Conservation (phyloP, 2,329 filamentous ascomycete species). For the Colletotrichum siamense region DNA sequence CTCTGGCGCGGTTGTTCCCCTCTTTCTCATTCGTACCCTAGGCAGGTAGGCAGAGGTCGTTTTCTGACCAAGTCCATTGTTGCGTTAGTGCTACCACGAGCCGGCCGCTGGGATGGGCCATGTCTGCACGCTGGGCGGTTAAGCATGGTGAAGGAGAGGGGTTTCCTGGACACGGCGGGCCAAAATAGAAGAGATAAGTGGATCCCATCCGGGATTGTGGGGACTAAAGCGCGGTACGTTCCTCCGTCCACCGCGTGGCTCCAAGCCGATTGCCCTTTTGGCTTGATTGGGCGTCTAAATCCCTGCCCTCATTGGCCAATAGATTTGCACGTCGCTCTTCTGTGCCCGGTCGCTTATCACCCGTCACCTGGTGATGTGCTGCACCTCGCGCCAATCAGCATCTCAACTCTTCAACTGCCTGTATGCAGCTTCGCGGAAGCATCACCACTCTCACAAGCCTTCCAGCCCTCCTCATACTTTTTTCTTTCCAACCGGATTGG, state of each 20-base stretch:
- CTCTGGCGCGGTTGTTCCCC: background rate
- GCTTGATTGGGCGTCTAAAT: constrained; percentile 20
- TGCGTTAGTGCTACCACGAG: constrained; percentile 16
- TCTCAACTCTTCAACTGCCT: background rate
- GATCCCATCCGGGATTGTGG: background rate
- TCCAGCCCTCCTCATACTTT: constrained; percentile 2
- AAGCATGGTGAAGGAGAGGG: constrained; percentile 22
- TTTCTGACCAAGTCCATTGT: background rate
- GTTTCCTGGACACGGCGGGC: constrained; percentile 1
- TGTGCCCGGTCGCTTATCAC: constrained; percentile 19
- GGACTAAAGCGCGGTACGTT: constrained; percentile 11
- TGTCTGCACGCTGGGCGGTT: constrained; percentile 21
- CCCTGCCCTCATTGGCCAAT: constrained; percentile 12
- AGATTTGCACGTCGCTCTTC: background rate
- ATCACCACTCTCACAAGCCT: constrained; percentile 15
- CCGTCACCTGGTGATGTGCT: constrained; percentile 22
- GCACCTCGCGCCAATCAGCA: constrained; percentile 8
- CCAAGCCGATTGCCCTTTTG: constrained; percentile 2
- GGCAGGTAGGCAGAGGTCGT: background rate
- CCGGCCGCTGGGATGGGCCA: constrained; percentile 17
- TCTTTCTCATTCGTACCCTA: background rate
- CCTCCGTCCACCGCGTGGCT: background rate
- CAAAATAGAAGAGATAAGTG: constrained; percentile 17
- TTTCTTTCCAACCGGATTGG: background rate
- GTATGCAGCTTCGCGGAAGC: constrained; percentile 14